Percentiles rank a stretch among this genome's conserved stretches.
Conservation (phyloP, 208 protist species). For the Wallacemonas collosoma region DNA sequence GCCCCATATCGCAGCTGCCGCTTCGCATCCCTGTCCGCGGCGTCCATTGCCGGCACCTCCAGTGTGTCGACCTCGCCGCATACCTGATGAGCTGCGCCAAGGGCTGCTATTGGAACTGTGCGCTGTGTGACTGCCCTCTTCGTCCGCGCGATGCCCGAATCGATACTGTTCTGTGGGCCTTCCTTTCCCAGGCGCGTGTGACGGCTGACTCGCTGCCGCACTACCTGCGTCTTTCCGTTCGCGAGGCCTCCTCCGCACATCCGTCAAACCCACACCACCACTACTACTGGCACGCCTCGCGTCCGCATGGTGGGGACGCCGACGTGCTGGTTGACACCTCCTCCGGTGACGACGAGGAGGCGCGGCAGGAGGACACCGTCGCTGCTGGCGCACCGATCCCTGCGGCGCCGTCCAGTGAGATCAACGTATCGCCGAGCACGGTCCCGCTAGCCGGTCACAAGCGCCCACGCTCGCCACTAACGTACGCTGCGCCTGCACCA, state of each 20-base stretch:
- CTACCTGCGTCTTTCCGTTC: slow-evolving; percentile 40
- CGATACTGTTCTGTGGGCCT: slow-evolving; percentile 75
- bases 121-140: slow-evolving; percentile 73
- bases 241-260: not conserved
- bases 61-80: slow-evolving; percentile 76
- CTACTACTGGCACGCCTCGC: slow-evolving; percentile 43
- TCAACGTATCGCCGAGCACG: not conserved
- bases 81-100: slow-evolving; percentile 69
- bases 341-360: slow-evolving; percentile 24
- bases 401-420: not conserved
- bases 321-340: slow-evolving; percentile 34
- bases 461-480: slow-evolving; percentile 4
- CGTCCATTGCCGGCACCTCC: slow-evolving; percentile 58
- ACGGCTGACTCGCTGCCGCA: slow-evolving; percentile 14
- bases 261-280: not conserved
- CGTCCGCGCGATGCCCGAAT: slow-evolving; percentile 49
- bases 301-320: slow-evolving; percentile 19
- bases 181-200: slow-evolving; percentile 26
- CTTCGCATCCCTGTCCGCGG: slow-evolving; percentile 76
- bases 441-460: slow-evolving; percentile 4
- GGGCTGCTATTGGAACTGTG: slow-evolving; percentile 87
- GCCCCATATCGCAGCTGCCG: slow-evolving; percentile 75
- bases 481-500: not conserved
- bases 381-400: not conserved
- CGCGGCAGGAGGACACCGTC: too few species aligned